phyloP scores from a whole-genome alignment of 805 yeast genomes.

The Jamesozyma hellenica region DNA sequence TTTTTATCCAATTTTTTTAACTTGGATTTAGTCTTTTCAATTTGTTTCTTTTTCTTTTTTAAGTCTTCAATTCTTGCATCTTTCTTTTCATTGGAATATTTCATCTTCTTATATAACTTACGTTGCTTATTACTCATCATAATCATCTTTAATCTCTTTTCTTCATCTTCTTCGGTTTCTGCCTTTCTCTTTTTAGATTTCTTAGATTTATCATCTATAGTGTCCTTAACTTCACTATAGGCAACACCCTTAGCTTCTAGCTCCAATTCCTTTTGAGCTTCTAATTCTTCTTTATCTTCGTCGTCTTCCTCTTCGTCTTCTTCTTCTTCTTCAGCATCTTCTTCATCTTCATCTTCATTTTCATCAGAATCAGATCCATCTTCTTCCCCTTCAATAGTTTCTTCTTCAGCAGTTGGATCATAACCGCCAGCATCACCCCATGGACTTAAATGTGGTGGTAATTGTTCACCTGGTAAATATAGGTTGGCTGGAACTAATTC shows the following conservation, averaged over 20 bases:
- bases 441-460: conserved; percentile 96
- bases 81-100: conserved; percentile 77
- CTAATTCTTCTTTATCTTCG: conserved; percentile 46
- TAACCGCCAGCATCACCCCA: conserved; percentile 96
- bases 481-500: conserved; percentile 63
- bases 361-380: conserved; percentile 28
- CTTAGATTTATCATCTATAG: conserved; percentile 29
- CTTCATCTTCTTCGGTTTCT: conserved; percentile 52
- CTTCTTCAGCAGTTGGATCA: conserved; percentile 58
- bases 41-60: conserved; percentile 57
- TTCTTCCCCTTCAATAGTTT: conserved; percentile 33
- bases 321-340: conserved; percentile 37
- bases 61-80: conserved; percentile 63
- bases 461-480: conserved; percentile 87
- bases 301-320: conserved; percentile 43
- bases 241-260: conserved; percentile 82
- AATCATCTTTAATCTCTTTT: conserved; percentile 83
- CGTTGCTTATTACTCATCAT: conserved; percentile 98
- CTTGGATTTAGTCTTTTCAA: conserved; percentile 53
- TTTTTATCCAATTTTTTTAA: conserved; percentile 27
- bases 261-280: conserved; percentile 74
- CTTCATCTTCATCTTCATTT: conserved; percentile 43
- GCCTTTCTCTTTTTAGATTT: conserved; percentile 32
- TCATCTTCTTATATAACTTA: conserved; percentile 90
- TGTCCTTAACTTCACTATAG: conserved; percentile 48